Evolutionary conservation across 1,284 basidiomycete species (phyloP).

Genomic region (Golubevia sp.): DNA sequence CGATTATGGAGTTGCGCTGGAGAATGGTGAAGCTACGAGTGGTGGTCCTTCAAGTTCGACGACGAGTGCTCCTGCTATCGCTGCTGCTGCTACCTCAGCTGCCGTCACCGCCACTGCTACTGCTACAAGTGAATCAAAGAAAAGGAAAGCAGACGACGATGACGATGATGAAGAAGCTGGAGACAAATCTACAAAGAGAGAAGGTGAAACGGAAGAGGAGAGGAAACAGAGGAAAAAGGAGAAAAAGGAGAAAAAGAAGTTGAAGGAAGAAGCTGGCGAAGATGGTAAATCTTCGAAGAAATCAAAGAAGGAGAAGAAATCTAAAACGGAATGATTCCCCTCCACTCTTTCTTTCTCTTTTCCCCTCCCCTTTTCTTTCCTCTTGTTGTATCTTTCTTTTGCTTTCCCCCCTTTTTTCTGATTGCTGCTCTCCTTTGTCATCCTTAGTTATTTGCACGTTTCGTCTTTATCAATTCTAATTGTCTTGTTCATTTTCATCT

Average conservation of each 20-base stretch:
- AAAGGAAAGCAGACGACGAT: slow-evolving; percentile 17
- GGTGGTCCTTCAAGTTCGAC: neutral
- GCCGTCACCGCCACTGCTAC: slow-evolving; percentile 14
- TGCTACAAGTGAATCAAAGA: slow-evolving; percentile 7
- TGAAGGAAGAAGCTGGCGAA: neutral
- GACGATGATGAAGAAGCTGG: slow-evolving; percentile 8
- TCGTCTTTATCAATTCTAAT: no score
- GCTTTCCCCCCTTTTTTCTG: neutral
- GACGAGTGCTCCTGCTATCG: neutral
- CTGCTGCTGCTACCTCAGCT: slow-evolving; percentile 3
- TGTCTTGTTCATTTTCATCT: no score
- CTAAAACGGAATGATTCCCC: no score
- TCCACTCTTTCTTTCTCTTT: no score
- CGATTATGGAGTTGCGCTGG: neutral
- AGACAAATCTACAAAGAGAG: slow-evolving; percentile 1
- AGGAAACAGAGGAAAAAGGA: slow-evolving; percentile 5
- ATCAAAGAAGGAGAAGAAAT: slow-evolving; percentile 2
- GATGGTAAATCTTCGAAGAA: neutral
- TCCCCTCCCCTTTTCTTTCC: no score
- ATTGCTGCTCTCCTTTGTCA: neutral
- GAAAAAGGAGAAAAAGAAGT: slow-evolving; percentile 2
- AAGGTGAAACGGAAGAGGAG: slow-evolving; percentile 3
- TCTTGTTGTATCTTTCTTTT: neutral
- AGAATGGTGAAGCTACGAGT: neutral
- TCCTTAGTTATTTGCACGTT: no score